Evolutionary conservation across 306 rosid genomes (phyloP).

Genomic region (Acmispon strigosus): DNA sequence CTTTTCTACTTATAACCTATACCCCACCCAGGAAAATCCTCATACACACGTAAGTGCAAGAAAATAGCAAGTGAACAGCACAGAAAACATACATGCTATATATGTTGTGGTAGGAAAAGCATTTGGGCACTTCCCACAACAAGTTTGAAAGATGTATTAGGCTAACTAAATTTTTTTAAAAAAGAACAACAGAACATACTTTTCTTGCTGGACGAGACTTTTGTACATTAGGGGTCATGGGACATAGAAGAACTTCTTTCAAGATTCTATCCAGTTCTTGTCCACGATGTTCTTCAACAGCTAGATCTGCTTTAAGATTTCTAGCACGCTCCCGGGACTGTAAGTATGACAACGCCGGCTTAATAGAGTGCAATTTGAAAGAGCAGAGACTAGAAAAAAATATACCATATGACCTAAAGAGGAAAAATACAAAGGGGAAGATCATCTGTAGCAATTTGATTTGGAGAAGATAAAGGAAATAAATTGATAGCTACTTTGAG

Average conservation of each 20-base stretch:
- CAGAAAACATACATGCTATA: neutral
- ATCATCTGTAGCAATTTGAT: neutral
- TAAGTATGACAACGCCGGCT: slow-evolving; percentile 23
- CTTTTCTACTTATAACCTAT: neutral
- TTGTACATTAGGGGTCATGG: slow-evolving; percentile 51
- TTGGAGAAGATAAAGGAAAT: neutral
- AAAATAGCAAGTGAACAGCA: neutral
- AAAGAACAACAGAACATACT: slow-evolving; percentile 36
- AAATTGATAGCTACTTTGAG: neutral
- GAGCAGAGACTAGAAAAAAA: neutral
- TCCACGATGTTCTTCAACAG: slow-evolving; percentile 82
- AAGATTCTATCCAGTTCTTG: slow-evolving; percentile 81
- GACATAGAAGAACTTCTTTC: slow-evolving; percentile 83
- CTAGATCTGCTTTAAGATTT: slow-evolving; percentile 75
- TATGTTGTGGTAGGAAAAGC: neutral
- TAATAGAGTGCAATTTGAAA: slow-evolving; percentile 10
- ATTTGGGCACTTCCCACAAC: neutral
- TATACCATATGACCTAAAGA: neutral
- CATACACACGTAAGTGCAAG: neutral
- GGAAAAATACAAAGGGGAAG: neutral
- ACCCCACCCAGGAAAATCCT: neutral
- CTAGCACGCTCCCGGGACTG: slow-evolving; percentile 84
- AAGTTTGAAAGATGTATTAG: neutral
- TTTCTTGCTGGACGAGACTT: slow-evolving; percentile 68
- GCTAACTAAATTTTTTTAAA: neutral